phyloP scores from a whole-genome alignment of 768 basidiomycete genomes.

The Coprinopsis marcescibilis region DNA sequence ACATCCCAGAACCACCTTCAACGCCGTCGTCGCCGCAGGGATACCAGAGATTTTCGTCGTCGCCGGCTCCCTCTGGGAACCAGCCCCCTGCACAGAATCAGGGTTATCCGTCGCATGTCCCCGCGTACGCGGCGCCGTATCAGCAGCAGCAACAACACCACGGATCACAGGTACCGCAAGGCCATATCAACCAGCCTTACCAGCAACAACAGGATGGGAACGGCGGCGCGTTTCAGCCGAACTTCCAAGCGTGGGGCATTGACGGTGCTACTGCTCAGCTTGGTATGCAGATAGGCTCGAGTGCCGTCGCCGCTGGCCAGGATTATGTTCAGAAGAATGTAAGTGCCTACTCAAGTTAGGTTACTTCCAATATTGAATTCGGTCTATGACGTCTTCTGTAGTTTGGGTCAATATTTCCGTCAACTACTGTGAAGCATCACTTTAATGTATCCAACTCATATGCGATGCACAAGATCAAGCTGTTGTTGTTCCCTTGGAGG shows the following conservation, averaged over 20 bases:
- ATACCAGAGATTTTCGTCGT: slow-evolving; percentile 68
- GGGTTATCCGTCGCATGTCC: slow-evolving; percentile 31
- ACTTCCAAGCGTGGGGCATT: slow-evolving; percentile 77
- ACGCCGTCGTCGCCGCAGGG: slow-evolving; percentile 71
- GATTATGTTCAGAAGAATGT: slow-evolving; percentile 96
- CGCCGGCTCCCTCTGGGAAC: slow-evolving; percentile 35
- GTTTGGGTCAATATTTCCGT: slow-evolving; percentile 78
- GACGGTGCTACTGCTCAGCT: slow-evolving; percentile 93
- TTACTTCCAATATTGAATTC: slow-evolving; percentile 7
- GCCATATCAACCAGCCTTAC: slow-evolving; percentile 21
- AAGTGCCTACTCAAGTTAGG: slow-evolving; percentile 22
- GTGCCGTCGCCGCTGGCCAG: slow-evolving; percentile 88
- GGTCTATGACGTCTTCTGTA: slow-evolving; percentile 24
- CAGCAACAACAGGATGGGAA: slow-evolving; percentile 9
- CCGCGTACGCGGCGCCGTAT: slow-evolving; percentile 44
- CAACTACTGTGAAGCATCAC: slow-evolving; percentile 75
- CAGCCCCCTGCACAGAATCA: slow-evolving; percentile 21
- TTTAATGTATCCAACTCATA: slow-evolving; percentile 98
- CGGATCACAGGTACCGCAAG: slow-evolving; percentile 27
- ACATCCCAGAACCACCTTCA: slow-evolving; percentile 76
- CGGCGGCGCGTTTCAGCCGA: slow-evolving; percentile 19
- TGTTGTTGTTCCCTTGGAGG: slow-evolving; percentile 93
- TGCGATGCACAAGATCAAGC: slow-evolving; percentile 80
- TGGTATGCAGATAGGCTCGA: slow-evolving; percentile 92
- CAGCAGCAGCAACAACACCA: slow-evolving; percentile 37